Evolutionary conservation across 2,329 filamentous ascomycete species (phyloP).

Genomic region (Graphilbum sp.): DNA sequence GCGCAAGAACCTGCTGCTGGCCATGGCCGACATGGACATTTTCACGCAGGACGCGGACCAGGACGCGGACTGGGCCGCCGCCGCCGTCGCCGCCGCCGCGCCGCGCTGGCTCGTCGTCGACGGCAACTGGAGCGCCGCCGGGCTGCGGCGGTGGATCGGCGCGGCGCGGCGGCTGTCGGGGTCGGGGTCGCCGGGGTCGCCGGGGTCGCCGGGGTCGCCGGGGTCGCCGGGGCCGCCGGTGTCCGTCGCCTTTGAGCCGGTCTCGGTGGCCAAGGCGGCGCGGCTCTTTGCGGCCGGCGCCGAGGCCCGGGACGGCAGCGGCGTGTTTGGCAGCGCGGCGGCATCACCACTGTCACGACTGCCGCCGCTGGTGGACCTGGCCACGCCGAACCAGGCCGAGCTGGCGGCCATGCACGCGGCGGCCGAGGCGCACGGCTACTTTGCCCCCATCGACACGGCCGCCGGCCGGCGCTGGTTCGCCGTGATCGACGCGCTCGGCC

Average conservation of each 20-base stretch:
- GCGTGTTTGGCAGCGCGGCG: background rate
- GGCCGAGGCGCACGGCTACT: slow-evolving; percentile 48
- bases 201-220: too few species aligned
- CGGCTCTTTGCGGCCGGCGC: slow-evolving; percentile 40
- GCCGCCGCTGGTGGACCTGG: slow-evolving; percentile 52
- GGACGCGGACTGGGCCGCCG: slow-evolving; percentile 36
- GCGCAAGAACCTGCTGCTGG: slow-evolving; percentile 70
- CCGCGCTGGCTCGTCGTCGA: slow-evolving; percentile 76
- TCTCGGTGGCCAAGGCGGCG: slow-evolving; percentile 64
- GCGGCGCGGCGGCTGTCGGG: slow-evolving; percentile 39
- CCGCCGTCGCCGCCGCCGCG: slow-evolving; percentile 31
- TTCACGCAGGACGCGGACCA: slow-evolving; percentile 41
- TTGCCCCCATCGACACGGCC: slow-evolving; percentile 35
- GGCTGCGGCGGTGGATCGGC: slow-evolving; percentile 52
- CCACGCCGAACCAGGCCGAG: slow-evolving; percentile 73
- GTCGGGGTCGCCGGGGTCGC: too few species aligned
- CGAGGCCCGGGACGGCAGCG: slow-evolving; percentile 14
- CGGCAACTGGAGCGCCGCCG: slow-evolving; percentile 61
- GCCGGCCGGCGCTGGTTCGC: slow-evolving; percentile 48
- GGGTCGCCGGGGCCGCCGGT: slow-evolving; percentile 27
- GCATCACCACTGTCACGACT: too few species aligned
- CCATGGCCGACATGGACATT: slow-evolving; percentile 92
- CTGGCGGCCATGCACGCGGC: slow-evolving; percentile 61
- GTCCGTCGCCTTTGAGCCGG: slow-evolving; percentile 70
- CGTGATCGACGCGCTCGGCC: slow-evolving; percentile 62